These are phyloP conservation scores for Lathyrus oleraceus DNA, from an alignment of 306 rosid genomes.

Conservation along the genomic window DNA sequence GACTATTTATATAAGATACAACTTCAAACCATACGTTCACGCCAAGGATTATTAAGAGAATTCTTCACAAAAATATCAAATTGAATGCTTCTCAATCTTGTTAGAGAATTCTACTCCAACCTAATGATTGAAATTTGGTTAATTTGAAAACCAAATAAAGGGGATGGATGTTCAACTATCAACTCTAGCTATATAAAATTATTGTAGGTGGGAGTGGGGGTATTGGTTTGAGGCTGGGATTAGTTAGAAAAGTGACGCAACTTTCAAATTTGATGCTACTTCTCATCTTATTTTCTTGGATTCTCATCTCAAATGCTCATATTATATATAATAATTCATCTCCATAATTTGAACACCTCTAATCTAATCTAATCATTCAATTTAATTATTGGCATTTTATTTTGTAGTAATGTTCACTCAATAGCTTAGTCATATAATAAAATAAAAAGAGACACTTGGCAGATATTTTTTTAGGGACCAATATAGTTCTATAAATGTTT, in stretches of 20 bases:
- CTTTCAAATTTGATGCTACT: not conserved
- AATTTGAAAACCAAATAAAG: not conserved
- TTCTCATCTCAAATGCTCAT: not conserved
- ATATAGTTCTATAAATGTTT: no score
- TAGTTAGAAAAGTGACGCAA: not conserved
- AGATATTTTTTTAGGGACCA: no score
- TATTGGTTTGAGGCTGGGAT: not conserved
- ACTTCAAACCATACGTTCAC: no score
- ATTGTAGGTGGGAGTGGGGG: not conserved
- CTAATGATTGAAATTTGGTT: not conserved
- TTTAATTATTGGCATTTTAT: not conserved
- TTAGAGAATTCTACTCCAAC: no score
- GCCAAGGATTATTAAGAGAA: no score
- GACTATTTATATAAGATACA: no score
- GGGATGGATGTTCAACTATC: not conserved
- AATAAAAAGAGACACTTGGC: no score
- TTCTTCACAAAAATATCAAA: no score
- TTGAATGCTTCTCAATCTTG: no score
- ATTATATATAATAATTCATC: not conserved
- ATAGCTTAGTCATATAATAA: no score
- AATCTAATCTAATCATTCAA: slow-evolving; percentile 8
- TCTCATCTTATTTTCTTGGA: slow-evolving; percentile 5
- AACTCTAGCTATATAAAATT: not conserved
- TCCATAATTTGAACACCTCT: slow-evolving; percentile 12
- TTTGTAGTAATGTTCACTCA: not conserved